Percentiles rank a stretch among this genome's conserved stretches.
phyloP scores from a whole-genome alignment of 2,329 filamentous ascomycete genomes.

The Arthrobotrys musiformis region DNA sequence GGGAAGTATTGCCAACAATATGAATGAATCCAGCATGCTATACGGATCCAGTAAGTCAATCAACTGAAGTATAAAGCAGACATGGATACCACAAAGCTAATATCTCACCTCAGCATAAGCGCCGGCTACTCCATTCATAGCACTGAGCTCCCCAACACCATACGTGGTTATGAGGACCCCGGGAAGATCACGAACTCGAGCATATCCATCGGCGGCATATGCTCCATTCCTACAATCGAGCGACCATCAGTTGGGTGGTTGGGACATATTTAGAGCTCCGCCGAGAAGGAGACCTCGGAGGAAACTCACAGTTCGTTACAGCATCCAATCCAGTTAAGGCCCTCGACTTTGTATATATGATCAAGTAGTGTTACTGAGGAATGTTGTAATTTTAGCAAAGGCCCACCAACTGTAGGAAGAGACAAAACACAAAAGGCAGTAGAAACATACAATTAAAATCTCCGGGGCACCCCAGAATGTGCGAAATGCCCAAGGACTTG shows the following conservation, averaged over 20 bases:
- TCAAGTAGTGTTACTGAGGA: constrained; percentile 59
- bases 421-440: background rate
- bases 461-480: constrained; percentile 60
- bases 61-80: background rate
- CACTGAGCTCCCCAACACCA: constrained; percentile 69
- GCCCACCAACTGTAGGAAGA: background rate
- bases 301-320: constrained; percentile 60
- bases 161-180: constrained; percentile 67
- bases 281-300: background rate
- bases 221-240: constrained; percentile 59
- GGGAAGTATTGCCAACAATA: constrained; percentile 68
- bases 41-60: background rate
- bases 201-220: constrained; percentile 69
- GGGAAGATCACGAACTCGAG: constrained; percentile 65
- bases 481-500: constrained; percentile 59
- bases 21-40: constrained; percentile 68
- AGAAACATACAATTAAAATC: constrained; percentile 60
- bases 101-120: constrained; percentile 67
- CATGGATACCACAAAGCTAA: background rate
- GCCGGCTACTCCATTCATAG: constrained; percentile 71
- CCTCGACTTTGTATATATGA: constrained; percentile 61
- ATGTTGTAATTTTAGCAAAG: constrained; percentile 4
- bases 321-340: constrained; percentile 62
- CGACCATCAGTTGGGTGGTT: background rate
- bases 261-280: background rate